Conservation (phyloP, 371 early-diverging fungal genomes). For the Haplosporangium sp. region DNA sequence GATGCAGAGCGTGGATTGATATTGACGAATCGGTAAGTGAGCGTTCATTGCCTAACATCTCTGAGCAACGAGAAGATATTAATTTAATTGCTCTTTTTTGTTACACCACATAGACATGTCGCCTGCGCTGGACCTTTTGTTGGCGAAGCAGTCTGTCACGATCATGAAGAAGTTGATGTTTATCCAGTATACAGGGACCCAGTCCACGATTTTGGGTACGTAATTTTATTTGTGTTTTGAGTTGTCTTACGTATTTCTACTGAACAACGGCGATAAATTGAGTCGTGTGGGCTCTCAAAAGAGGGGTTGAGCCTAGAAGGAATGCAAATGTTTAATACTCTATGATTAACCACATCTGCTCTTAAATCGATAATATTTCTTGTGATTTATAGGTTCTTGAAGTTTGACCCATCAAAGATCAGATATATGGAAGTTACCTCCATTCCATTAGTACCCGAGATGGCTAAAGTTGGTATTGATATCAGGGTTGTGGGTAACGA, state of each 20-base stretch:
- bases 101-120: conserved; percentile 77
- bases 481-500: conserved; percentile 96
- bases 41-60: background rate
- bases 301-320: background rate
- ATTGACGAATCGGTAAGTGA: conserved; percentile 77
- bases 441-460: conserved; percentile 83
- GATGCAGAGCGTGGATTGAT: conserved; percentile 90
- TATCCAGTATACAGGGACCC: conserved; percentile 89
- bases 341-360: background rate
- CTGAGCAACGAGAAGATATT: background rate
- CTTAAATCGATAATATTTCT: background rate
- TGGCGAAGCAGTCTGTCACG: conserved; percentile 88
- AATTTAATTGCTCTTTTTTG: background rate
- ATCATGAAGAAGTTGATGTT: conserved; percentile 94
- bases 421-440: conserved; percentile 86
- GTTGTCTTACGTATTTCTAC: background rate
- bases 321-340: background rate
- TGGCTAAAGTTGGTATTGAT: conserved; percentile 91
- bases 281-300: conserved; percentile 13
- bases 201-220: conserved; percentile 79
- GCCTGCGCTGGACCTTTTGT: conserved; percentile 93
- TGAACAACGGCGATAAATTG: background rate
- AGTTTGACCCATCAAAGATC: conserved; percentile 79
- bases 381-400: conserved; percentile 57
- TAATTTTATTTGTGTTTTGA: conserved; percentile 20